phyloP scores from a whole-genome alignment of 2,329 filamentous ascomycete species.

The Apiospora saccharicola region DNA sequence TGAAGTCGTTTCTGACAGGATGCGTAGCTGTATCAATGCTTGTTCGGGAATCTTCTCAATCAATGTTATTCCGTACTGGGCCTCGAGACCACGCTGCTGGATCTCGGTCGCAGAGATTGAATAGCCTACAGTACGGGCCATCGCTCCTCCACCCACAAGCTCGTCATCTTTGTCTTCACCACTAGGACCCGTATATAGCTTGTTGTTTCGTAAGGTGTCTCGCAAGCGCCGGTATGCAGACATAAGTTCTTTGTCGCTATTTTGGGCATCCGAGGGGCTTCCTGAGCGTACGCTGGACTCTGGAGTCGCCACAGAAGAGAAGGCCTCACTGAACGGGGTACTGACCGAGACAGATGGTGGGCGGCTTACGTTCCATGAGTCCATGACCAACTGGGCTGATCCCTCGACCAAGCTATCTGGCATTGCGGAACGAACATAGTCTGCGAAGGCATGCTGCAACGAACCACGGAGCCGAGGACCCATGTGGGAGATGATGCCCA shows the following conservation, averaged over 20 bases:
- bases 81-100: slow-evolving; percentile 84
- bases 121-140: slow-evolving; percentile 76
- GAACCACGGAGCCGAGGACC: slow-evolving; percentile 43
- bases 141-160: slow-evolving; percentile 62
- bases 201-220: slow-evolving; percentile 65
- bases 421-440: slow-evolving; percentile 49
- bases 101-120: slow-evolving; percentile 92
- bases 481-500: slow-evolving; percentile 45
- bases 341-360: slow-evolving; percentile 44
- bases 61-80: slow-evolving; percentile 75
- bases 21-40: slow-evolving; percentile 83
- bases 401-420: slow-evolving; percentile 50
- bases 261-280: slow-evolving; percentile 44
- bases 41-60: slow-evolving; percentile 86
- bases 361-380: slow-evolving; percentile 51
- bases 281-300: slow-evolving; percentile 44
- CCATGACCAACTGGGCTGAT: slow-evolving; percentile 45
- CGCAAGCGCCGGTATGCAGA: slow-evolving; percentile 67
- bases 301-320: slow-evolving; percentile 48
- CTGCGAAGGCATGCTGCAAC: slow-evolving; percentile 45
- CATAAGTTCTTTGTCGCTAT: slow-evolving; percentile 61
- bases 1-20: slow-evolving; percentile 86
- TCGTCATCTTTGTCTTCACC: slow-evolving; percentile 49
- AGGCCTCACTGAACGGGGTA: slow-evolving; percentile 52
- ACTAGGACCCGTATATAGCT: slow-evolving; percentile 45